Conservation (phyloP, 371 early-diverging fungal genomes). For the Lichtheimia corymbifera region DNA sequence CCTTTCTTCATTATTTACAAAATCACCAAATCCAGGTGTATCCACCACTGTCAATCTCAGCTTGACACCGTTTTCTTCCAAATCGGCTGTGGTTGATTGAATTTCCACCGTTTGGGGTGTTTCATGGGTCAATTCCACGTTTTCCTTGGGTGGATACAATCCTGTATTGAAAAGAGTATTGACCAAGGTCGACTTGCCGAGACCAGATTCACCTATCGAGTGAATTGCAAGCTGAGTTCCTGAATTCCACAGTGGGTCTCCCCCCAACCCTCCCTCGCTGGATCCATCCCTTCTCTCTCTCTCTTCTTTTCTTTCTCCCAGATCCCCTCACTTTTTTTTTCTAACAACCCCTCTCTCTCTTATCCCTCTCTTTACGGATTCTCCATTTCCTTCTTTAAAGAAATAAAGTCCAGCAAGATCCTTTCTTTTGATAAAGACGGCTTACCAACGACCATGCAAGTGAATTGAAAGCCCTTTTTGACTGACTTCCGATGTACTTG, state of each 20-base stretch:
- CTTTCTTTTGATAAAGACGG: background rate
- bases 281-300: background rate
- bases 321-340: background rate
- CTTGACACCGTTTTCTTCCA: conserved; percentile 85
- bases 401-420: background rate
- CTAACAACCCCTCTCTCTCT: conserved; percentile 1
- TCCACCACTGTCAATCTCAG: conserved; percentile 92
- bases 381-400: background rate
- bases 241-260: conserved; percentile 7
- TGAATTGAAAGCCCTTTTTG: conserved; percentile 98
- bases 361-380: background rate
- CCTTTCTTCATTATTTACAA: conserved; percentile 91
- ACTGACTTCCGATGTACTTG: conserved; percentile 97
- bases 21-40: conserved; percentile 94
- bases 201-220: conserved; percentile 81
- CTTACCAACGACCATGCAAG: conserved; percentile 93
- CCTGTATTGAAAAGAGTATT: conserved; percentile 97
- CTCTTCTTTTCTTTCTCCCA: background rate
- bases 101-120: conserved; percentile 91
- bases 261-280: background rate
- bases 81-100: conserved; percentile 84
- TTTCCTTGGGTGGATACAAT: conserved; percentile 81
- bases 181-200: conserved; percentile 98
- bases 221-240: conserved; percentile 3
- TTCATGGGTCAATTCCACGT: conserved; percentile 76